Base-by-base conservation (phyloP, 140 eudicot species). In the Cichorium intybus region DNA sequence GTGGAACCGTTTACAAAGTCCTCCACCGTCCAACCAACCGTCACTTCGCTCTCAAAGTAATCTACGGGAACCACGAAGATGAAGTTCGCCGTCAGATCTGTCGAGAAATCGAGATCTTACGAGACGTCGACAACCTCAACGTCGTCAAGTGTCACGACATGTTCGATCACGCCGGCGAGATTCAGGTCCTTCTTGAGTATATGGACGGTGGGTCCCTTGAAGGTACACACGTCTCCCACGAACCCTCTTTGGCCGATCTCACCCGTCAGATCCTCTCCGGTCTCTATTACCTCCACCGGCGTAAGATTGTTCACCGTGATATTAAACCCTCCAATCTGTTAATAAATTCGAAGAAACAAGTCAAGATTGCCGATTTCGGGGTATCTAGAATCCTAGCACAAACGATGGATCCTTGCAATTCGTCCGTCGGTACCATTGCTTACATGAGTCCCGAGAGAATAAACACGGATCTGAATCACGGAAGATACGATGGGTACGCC, bases 401-500 rank as follows among this genome's bases (percentile, higher is more conserved):
- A 33, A 83, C 90, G 2, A 80, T 80, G 87, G 87, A 80, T 47
- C 79, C 85, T 1, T 80, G 87, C 28, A 72, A 80, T 48, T 83
- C 90, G 0, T 75, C 87, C 6, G 95, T 86, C 0, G 95, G 95
- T 15, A 86, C 95, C 4, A 86, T 86, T 34, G 95, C 95, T 27
- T 86, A 86, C 69, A 86, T 86, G 95, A 86, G 95, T 29, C 95
- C 95, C 0, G 95, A 86, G 39, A 55, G 95, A 66, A 86, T 86
- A 53, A 83, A 86, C 61, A 86, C 95, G 1, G 95, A 86, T 70
- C 64, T 80, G 52, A 83, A 83, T 24, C 87, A 83, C 43, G 90
- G 95, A 1, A 61, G 23, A 70, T 87, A 87, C 51, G 83, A 87
- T 12, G 90, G 90, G 0, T 83, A 73, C 37, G 95, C 95, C 0